Base-by-base conservation (phyloP, 805 yeast genomes). In the Zygosaccharomyces kombuchaensis region DNA sequence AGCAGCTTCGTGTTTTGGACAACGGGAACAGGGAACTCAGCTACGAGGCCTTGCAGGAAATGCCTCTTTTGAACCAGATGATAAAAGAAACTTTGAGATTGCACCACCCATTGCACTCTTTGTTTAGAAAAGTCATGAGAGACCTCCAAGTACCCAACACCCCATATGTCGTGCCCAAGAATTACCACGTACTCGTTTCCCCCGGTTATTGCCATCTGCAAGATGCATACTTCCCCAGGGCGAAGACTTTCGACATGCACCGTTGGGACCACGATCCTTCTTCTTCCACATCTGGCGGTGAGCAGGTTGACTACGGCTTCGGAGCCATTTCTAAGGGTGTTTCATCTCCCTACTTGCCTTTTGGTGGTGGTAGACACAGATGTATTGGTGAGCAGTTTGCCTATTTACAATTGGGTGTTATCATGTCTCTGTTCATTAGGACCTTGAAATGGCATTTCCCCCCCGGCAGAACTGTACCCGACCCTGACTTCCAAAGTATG, bases 341-440 rank as follows among this genome's bases (percentile, higher is more conserved):
- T 43, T 74, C 87, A 25, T 87, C 96, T 35, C 96, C 98, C 48
- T 93, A 88, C 71, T 79, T 93, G 65, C 99, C 99, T 45, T 93
- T 93, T 62, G 99, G 99, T 58, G 99, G 98, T 68, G 99, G 99
- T 56, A 86, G 99, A 77, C 99, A 93, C 69, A 85, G 99, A 73
- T 93, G 99, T 72, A 91, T 93, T 62, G 99, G 99, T 65, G 99
- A 93, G 71, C 98, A 91, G 66, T 93, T 93, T 71, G 99, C 99
- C 21, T 87, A 82, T 67, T 81, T 84, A 55, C 99, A 93, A 74
- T 77, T 93, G 54, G 96, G 96, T 40, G 82, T 93, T 40, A 74
- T 93, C 50, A 72, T 93, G 62, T 70, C 87, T 31, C 78, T 88
- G 13, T 86, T 74, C 64, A 76, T 91, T 27, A 84, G 82, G 67